phyloP scores from a whole-genome alignment of 2,329 filamentous ascomycete genomes.

The Ophiostoma novo-ulmi region DNA sequence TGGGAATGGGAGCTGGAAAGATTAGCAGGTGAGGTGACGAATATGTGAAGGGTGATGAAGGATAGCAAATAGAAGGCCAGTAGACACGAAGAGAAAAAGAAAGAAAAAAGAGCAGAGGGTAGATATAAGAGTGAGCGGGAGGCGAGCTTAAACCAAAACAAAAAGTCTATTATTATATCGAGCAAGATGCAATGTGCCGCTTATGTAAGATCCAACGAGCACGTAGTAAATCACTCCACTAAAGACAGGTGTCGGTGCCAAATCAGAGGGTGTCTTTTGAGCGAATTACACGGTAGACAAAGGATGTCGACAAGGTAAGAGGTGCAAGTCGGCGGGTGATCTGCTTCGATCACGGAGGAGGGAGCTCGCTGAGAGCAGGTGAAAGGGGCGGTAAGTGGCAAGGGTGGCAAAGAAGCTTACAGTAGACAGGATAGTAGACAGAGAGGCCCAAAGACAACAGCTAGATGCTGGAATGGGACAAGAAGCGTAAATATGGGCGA shows the following conservation, averaged over 20 bases:
- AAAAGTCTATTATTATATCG: not conserved
- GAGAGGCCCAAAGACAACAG: constrained; percentile 16
- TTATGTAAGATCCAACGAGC: not conserved
- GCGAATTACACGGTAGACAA: not conserved
- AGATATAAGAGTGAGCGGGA: too few relatives aligned
- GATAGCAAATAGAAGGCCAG: not conserved
- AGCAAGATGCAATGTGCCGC: too few relatives aligned
- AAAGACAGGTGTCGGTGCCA: not conserved
- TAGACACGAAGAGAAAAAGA: not conserved
- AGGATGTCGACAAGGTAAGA: not conserved
- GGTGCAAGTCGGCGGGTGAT: not conserved
- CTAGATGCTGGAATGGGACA: not conserved
- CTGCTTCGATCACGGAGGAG: not conserved
- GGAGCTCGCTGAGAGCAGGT: not conserved
- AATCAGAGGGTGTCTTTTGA: not conserved
- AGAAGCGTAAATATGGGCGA: constrained; percentile 14
- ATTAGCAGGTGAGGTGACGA: not conserved
- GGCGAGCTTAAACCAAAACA: not conserved
- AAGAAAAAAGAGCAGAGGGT: not conserved
- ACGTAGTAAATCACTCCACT: not conserved
- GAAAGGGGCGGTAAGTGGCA: not conserved
- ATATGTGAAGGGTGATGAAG: too few relatives aligned
- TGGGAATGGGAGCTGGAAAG: not conserved
- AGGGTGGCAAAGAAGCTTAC: constrained; percentile 18
- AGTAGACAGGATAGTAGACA: constrained; percentile 14